phyloP scores from a whole-genome alignment of 1,284 basidiomycete species.

The Coniferiporia sulphurascens region DNA sequence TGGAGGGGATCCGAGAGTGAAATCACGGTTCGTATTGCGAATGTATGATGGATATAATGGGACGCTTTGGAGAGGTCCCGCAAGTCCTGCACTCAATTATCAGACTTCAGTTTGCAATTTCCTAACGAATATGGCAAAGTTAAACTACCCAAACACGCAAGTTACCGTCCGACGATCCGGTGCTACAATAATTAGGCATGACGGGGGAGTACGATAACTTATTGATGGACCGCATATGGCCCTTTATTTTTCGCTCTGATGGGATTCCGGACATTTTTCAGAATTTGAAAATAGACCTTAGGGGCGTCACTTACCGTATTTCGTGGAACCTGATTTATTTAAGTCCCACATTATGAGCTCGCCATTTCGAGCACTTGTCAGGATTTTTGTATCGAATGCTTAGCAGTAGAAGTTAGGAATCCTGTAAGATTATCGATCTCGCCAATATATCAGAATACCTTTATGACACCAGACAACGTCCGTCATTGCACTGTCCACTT shows the following conservation, averaged over 20 bases:
- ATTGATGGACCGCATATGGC: conserved; percentile 75
- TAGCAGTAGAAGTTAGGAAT: conserved; percentile 2
- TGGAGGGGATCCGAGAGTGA: conserved; percentile 59
- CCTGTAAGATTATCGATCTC: background rate
- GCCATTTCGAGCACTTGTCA: conserved; percentile 80
- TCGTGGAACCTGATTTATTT: conserved; percentile 59
- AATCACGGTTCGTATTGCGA: conserved; percentile 64
- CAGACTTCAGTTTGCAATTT: background rate
- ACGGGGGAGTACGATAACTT: conserved; percentile 58
- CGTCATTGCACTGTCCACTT: conserved; percentile 69
- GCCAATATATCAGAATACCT: too few species aligned
- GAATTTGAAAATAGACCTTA: conserved; percentile 14
- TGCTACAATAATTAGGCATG: conserved; percentile 68
- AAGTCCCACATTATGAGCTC: conserved; percentile 85
- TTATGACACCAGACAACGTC: conserved; percentile 81
- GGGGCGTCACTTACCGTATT: conserved; percentile 50
- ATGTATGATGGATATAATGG: conserved; percentile 70
- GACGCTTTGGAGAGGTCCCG: conserved; percentile 65
- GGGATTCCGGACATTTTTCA: conserved; percentile 10
- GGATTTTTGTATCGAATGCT: conserved; percentile 76
- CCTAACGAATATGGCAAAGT: background rate
- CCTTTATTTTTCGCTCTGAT: conserved; percentile 66
- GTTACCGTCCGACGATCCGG: conserved; percentile 80
- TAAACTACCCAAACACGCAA: conserved; percentile 73
- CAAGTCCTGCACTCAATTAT: conserved; percentile 53